Conservation (phyloP, 345 rosid species). For the Pistacia vera region DNA sequence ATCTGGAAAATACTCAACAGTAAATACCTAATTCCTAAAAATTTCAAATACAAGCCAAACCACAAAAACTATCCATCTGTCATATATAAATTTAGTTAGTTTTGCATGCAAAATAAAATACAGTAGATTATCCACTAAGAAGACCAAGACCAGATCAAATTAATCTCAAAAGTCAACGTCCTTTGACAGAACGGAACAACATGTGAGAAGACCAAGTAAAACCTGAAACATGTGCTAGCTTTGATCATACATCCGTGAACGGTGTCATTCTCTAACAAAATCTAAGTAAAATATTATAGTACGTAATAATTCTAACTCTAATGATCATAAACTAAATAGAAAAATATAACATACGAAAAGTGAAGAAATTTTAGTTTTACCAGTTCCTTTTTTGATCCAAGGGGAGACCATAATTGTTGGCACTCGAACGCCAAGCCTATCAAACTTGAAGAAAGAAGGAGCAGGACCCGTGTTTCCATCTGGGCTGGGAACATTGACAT, state of each 20-base stretch:
- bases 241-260: not conserved
- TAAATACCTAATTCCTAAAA: not conserved
- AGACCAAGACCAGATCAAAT: not conserved
- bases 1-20: not conserved
- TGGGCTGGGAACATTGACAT: constrained; percentile 71
- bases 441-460: constrained; percentile 89
- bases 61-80: not conserved
- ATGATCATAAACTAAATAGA: not conserved
- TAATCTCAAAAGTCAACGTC: not conserved
- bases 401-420: constrained; percentile 95
- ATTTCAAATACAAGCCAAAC: not conserved
- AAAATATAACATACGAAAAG: constrained; percentile 1
- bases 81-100: not conserved
- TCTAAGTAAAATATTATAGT: not conserved
- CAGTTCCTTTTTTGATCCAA: constrained; percentile 95
- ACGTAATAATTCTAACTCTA: not conserved
- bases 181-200: not conserved
- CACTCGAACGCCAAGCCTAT: constrained; percentile 90
- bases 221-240: not conserved
- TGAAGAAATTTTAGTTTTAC: constrained; percentile 34
- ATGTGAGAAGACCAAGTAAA: not conserved
- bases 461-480: constrained; percentile 95
- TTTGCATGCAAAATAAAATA: not conserved
- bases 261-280: not conserved
- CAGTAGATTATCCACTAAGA: not conserved